These are phyloP conservation scores for Akebia trifoliata DNA, from an alignment of 164 flowering plant genomes.

Conservation along the genomic window DNA sequence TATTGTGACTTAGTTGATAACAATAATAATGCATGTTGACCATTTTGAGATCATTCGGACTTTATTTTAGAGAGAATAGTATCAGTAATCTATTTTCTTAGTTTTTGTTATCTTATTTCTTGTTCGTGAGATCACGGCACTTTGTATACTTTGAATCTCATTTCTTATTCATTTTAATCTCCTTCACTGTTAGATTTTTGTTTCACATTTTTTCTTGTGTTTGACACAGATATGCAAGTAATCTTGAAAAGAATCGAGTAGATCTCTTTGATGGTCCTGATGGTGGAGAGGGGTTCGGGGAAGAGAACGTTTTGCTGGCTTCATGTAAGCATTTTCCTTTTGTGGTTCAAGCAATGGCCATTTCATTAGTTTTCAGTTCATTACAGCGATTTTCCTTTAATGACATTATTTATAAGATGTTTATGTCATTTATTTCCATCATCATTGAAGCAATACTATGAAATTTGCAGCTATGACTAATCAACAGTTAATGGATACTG, in stretches of 20 bases:
- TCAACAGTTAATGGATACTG: conserved; percentile 71
- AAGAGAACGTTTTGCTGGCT: conserved; percentile 65
- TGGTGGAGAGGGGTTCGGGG: conserved; percentile 37
- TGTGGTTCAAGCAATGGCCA: background rate
- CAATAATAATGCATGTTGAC: too few species aligned
- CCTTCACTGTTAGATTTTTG: background rate
- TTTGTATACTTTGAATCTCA: too few species aligned
- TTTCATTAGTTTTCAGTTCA: background rate
- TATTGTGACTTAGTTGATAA: too few species aligned
- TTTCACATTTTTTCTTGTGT: background rate
- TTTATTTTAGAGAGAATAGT: too few species aligned
- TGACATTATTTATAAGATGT: too few species aligned
- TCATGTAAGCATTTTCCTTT: conserved; percentile 45
- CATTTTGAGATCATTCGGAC: background rate
- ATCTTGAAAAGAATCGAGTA: conserved; percentile 62
- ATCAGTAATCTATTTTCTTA: too few species aligned
- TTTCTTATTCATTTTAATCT: too few species aligned
- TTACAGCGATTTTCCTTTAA: background rate
- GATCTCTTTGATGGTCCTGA: conserved; percentile 73
- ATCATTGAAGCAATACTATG: background rate
- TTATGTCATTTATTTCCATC: too few species aligned
- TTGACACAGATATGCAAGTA: conserved; percentile 43
- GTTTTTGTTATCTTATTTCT: background rate
- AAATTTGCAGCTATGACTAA: conserved; percentile 72
- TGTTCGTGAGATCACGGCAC: background rate